These are phyloP conservation scores for Nyssa sinensis DNA, from an alignment of 148 eudicot species.

Conservation along the genomic window DNA sequence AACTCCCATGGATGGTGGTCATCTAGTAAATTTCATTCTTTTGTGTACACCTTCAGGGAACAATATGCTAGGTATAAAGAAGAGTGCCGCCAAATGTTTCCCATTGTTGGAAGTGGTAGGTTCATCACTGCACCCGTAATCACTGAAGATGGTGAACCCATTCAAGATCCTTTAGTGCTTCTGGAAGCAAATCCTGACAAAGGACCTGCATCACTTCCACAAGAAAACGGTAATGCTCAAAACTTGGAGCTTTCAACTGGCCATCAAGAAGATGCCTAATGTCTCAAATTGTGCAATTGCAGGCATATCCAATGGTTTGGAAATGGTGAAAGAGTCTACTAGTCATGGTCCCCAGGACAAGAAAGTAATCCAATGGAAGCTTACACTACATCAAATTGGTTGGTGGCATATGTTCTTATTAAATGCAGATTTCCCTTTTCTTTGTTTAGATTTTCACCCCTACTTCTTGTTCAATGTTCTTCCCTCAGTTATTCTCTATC, in stretches of 20 bases:
- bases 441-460: background rate
- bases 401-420: slow-evolving; percentile 21
- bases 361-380: slow-evolving; percentile 86
- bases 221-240: slow-evolving; percentile 35
- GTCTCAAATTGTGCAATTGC: slow-evolving; percentile 5
- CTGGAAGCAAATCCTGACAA: slow-evolving; percentile 39
- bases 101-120: slow-evolving; percentile 80
- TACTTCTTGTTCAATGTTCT: background rate
- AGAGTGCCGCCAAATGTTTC: slow-evolving; percentile 68
- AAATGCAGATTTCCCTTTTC: background rate
- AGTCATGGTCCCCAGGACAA: slow-evolving; percentile 24
- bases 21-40: background rate
- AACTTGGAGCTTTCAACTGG: slow-evolving; percentile 3
- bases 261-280: background rate
- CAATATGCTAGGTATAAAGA: slow-evolving; percentile 71
- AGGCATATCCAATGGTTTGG: background rate
- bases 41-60: slow-evolving; percentile 38
- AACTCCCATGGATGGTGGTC: background rate
- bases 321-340: slow-evolving; percentile 4
- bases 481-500: background rate
- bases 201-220: slow-evolving; percentile 11
- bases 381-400: slow-evolving; percentile 90
- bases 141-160: slow-evolving; percentile 65
- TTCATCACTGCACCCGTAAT: slow-evolving; percentile 79
- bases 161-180: slow-evolving; percentile 76